These are phyloP conservation scores for Cytospora schulzeri DNA, from an alignment of 2,329 filamentous ascomycete genomes.

Conservation along the genomic window DNA sequence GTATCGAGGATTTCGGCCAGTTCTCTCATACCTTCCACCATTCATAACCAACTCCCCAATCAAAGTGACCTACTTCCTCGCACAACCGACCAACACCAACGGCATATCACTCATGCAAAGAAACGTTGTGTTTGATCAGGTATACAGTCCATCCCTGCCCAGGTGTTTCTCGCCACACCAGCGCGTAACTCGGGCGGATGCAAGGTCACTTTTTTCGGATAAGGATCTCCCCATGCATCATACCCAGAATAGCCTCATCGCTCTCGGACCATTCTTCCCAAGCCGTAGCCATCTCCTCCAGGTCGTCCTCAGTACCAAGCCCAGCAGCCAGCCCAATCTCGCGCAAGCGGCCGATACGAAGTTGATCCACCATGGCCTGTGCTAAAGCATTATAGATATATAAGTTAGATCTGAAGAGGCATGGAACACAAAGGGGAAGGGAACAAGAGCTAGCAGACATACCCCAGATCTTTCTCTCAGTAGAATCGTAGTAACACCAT, in stretches of 20 bases:
- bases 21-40: too few species aligned
- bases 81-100: too few species aligned
- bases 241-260: constrained; percentile 33
- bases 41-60: too few species aligned
- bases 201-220: constrained; percentile 29
- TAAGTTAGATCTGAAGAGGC: neutral
- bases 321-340: constrained; percentile 28
- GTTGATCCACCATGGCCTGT: constrained; percentile 29
- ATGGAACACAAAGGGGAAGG: neutral
- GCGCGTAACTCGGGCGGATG: too few species aligned
- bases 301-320: constrained; percentile 30
- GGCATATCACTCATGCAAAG: too few species aligned
- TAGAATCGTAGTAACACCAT: constrained; percentile 29
- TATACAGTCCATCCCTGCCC: too few species aligned
- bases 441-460: constrained; percentile 18
- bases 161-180: too few species aligned
- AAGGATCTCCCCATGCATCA: constrained; percentile 34
- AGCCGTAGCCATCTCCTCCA: constrained; percentile 34
- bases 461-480: constrained; percentile 32
- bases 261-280: constrained; percentile 33
- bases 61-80: too few species aligned
- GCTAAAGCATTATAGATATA: constrained; percentile 24
- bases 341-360: constrained; percentile 30
- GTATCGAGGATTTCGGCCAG: too few species aligned
- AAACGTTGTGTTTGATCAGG: too few species aligned